These are phyloP conservation scores for Solanum corneliomulleri DNA, from an alignment of 257 asterid species.

Conservation along the genomic window DNA sequence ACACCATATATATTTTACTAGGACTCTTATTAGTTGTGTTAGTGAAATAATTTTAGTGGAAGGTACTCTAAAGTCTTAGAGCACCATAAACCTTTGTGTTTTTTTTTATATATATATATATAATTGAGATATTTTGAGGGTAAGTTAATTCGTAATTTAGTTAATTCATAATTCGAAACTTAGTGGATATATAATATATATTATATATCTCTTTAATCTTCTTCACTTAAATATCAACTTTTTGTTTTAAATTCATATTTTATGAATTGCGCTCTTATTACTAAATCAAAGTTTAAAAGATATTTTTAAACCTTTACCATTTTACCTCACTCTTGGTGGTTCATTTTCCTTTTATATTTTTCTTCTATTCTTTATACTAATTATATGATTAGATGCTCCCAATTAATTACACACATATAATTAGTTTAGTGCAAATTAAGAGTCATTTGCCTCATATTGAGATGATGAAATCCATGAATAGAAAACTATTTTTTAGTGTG, in stretches of 20 bases:
- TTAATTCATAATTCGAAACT: background rate
- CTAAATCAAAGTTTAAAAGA: fast-evolving
- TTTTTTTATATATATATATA: background rate
- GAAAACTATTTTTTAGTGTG: background rate
- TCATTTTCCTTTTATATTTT: background rate
- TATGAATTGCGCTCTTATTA: fast-evolving
- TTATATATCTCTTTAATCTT: background rate
- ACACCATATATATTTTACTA: background rate
- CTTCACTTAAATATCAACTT: background rate
- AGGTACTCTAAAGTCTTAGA: background rate
- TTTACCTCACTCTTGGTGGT: background rate
- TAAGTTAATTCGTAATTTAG: background rate
- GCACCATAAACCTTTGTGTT: background rate
- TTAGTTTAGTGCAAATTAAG: background rate
- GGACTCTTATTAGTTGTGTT: background rate
- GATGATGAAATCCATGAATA: background rate
- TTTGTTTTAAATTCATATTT: background rate
- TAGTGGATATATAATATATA: background rate
- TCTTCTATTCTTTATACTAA: background rate
- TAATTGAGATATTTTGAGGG: background rate
- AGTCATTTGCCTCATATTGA: background rate
- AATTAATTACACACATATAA: background rate
- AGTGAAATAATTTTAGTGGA: background rate
- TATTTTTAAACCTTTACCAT: background rate
- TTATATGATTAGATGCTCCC: background rate